These are phyloP conservation scores for Olyra latifolia DNA, from an alignment of 176 grass and related monocot species.

Conservation along the genomic window DNA sequence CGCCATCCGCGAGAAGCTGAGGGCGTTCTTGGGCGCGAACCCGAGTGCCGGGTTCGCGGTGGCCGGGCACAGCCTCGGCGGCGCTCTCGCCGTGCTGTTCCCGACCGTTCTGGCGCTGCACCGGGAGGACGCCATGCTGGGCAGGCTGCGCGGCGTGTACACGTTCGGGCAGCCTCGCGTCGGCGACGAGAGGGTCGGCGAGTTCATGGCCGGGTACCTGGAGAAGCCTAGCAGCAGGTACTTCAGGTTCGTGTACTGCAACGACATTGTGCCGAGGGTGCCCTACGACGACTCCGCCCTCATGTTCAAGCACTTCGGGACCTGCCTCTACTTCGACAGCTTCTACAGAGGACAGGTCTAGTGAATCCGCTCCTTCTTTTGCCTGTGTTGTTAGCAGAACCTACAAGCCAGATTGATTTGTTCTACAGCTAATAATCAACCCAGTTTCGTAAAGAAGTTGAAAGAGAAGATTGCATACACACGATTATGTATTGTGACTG, in stretches of 20 bases:
- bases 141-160: conserved; percentile 58
- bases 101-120: conserved; percentile 62
- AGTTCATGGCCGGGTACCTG: conserved; percentile 43
- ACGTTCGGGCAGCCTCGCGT: conserved; percentile 83
- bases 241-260: conserved; percentile 78
- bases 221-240: conserved; percentile 43
- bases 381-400: neutral
- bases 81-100: conserved; percentile 75
- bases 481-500: neutral
- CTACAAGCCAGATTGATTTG: neutral
- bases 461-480: neutral
- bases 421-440: neutral
- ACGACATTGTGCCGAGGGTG: conserved; percentile 70
- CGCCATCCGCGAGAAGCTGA: conserved; percentile 54
- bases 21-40: conserved; percentile 19
- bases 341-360: conserved; percentile 62
- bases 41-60: conserved; percentile 49
- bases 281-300: conserved; percentile 66
- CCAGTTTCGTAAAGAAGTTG: neutral
- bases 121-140: conserved; percentile 37
- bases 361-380: neutral
- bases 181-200: conserved; percentile 48
- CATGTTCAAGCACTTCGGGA: conserved; percentile 71
- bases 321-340: conserved; percentile 75
- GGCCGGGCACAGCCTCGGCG: conserved; percentile 81